Base-by-base conservation (phyloP, 306 rosid species). In the Astragalus glycyphyllos region DNA sequence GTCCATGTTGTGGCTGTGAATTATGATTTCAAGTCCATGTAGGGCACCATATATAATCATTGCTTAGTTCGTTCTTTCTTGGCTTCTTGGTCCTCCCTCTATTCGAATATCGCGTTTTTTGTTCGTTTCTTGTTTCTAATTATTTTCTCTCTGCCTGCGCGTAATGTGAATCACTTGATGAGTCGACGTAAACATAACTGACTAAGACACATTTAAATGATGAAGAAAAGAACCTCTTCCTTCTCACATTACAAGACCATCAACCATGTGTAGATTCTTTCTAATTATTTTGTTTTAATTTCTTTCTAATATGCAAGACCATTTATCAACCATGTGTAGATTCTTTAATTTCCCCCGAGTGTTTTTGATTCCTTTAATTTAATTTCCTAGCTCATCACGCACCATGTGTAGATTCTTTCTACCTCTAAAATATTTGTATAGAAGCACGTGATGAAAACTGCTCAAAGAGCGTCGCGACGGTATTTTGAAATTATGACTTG, bases 401-500 rank as follows among this genome's bases (percentile, higher is more conserved):
- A 44, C 31, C 51, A 51, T n/a, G 17, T 51, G 37, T 31, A 26
- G 31, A 12, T 56, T 64, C 57, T 53, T 17, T 32, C 10, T 20
- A 5, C 42, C 17, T 23, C 1, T 61, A 34, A 37, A 1, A 2
- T 20, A 20, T 20, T 20, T 20, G 23, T 20, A 20, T 20, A 20
- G 1, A 71, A 64, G 54, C 81, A 71, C 61, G 77, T 71, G 73
- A 32, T 20, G 65, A 62, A 69, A 65, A 58, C 63, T 46, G 77
- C 15, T 32, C 7, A 69, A 77, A 77, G 53, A 69, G 66, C 45
- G 58, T 68, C 34, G 66, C 45, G 58, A 59, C 34, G 32, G 26
- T 8, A 62, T 26, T 0, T 42, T 51, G 54, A 72, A 64, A 58
- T 58, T 15, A 29, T 48, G 50, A 69, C 5, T 11, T 69, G 86